phyloP scores from a whole-genome alignment of 345 rosid genomes.

The Schrenkiella parvula region DNA sequence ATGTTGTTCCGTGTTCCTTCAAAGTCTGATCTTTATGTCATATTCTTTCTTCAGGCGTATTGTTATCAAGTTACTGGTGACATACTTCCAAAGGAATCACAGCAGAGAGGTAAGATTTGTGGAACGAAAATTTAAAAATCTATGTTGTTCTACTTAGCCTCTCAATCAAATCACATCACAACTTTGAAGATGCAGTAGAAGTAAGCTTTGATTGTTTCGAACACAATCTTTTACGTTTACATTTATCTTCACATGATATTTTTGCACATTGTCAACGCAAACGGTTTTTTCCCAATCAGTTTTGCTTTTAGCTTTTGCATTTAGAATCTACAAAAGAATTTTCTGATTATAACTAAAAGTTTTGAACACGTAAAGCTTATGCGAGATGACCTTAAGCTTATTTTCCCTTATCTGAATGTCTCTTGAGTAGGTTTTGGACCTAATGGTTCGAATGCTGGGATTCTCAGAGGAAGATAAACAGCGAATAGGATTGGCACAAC shows the following conservation, averaged over 20 bases:
- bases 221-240: background rate
- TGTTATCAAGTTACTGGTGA: conserved; percentile 84
- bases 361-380: background rate
- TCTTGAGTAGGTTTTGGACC: conserved; percentile 70
- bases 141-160: background rate
- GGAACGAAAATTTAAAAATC: background rate
- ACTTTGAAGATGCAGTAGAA: background rate
- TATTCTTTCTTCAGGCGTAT: conserved; percentile 64
- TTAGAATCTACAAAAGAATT: background rate
- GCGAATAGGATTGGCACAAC: conserved; percentile 83
- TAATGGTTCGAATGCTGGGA: conserved; percentile 97
- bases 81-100: conserved; percentile 91
- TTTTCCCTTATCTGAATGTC: background rate
- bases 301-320: background rate
- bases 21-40: background rate
- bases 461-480: conserved; percentile 95
- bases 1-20: background rate
- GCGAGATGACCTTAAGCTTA: background rate
- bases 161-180: background rate
- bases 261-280: background rate
- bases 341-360: background rate
- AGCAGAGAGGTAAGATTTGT: conserved; percentile 77
- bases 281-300: background rate
- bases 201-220: background rate
- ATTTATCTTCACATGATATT: too few relatives aligned